Base-by-base conservation (phyloP, 2,329 filamentous ascomycete species). In the Pseudodiploospora longispora region DNA sequence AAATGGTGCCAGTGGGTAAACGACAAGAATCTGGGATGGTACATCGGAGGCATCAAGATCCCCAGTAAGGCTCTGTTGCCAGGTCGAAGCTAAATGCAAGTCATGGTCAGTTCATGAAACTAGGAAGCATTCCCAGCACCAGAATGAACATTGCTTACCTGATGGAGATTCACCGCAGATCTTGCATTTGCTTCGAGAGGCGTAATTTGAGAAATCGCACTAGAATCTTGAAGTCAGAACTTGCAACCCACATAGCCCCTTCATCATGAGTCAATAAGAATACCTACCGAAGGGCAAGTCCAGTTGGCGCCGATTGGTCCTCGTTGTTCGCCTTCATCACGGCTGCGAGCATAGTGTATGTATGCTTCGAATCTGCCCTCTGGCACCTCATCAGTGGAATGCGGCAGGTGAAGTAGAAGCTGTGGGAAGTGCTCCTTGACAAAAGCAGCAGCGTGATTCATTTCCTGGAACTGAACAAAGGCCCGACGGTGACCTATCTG, bases 1-100 rank as follows among this genome's bases (percentile, higher is more conserved):
- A 10, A 83, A 82, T 1, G 76, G 66, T 30, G 87, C 80, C 6
- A 94, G 67, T 6, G 82, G 82, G 47, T 85, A 80, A 27, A 93
- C 70, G 4, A 93, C 77, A 19, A 93, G 66, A 52, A 90, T 88
- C 52, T 89, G 86, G 1, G 85, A 88, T 1, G 82, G 76, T 0
- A 74, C 63, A 46, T 82, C 63, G 41, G 69, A 65, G 27, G 70
- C 68, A 54, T 76, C 72, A 12, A 69, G 70, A 42, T 67, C 65
- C 30, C 72, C 72, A 19, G 71, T 74, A 5, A 75, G 57, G 38
- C 62, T 67, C 27, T 61, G 52, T 29, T 59, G 58, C 56, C 61
- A 61, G 30, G 57, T 52, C 5, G 57, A 43, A 6, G 54, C 57
- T 59, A 43, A 36, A 19, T 12, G 40, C 41, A 10, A 30, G 42